These are phyloP conservation scores for Penicillium hesseltinei DNA, from an alignment of 2,329 filamentous ascomycete species.

Conservation along the genomic window DNA sequence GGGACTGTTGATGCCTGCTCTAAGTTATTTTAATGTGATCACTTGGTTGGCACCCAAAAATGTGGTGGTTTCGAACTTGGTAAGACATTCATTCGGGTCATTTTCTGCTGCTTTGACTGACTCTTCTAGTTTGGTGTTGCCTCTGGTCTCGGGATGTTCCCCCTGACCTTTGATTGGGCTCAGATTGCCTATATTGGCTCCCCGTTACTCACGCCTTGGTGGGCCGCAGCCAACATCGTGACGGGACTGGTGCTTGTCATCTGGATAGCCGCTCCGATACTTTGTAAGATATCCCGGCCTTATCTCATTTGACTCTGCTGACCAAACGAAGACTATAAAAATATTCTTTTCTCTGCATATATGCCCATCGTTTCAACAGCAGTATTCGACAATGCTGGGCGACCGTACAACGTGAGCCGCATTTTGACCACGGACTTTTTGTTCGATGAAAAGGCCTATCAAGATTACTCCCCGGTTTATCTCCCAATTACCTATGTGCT, in stretches of 20 bases:
- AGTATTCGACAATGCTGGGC: slow-evolving; percentile 81
- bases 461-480: slow-evolving; percentile 79
- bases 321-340: slow-evolving; percentile 62
- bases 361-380: slow-evolving; percentile 82
- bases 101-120: background rate
- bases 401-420: slow-evolving; percentile 75
- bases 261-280: slow-evolving; percentile 77
- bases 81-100: slow-evolving; percentile 26
- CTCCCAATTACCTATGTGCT: slow-evolving; percentile 83
- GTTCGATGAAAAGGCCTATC: slow-evolving; percentile 74
- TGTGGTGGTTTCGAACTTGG: slow-evolving; percentile 78
- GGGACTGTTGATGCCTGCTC: slow-evolving; percentile 74
- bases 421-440: slow-evolving; percentile 75
- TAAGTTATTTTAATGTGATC: slow-evolving; percentile 85
- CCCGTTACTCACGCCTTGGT: slow-evolving; percentile 78
- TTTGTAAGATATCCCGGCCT: slow-evolving; percentile 49
- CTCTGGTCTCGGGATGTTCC: slow-evolving; percentile 81
- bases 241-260: slow-evolving; percentile 77
- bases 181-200: slow-evolving; percentile 87
- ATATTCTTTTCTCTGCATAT: slow-evolving; percentile 76
- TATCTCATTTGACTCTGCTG: background rate
- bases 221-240: slow-evolving; percentile 82
- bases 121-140: slow-evolving; percentile 65
- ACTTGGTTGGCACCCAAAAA: slow-evolving; percentile 87
- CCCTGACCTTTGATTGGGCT: slow-evolving; percentile 87